phyloP scores from a whole-genome alignment of 257 asterid species.

The Osmanthus fragrans region DNA sequence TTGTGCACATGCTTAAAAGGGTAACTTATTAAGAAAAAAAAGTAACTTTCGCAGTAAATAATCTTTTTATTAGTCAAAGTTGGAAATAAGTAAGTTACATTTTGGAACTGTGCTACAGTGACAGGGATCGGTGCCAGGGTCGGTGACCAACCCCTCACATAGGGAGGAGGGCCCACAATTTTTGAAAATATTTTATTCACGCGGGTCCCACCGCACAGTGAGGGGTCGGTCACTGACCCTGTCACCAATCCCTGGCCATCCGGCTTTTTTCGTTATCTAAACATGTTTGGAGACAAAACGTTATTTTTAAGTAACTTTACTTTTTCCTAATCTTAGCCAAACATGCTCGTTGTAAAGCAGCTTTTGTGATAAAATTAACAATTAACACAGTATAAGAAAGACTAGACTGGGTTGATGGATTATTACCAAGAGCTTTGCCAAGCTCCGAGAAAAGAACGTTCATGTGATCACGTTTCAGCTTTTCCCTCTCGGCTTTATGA shows the following conservation, averaged over 20 bases:
- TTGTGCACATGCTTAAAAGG: not conserved
- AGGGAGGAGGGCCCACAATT: no score
- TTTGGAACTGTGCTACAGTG: no score
- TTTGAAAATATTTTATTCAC: no score
- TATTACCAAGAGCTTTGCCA: conserved; percentile 46
- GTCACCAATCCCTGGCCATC: no score
- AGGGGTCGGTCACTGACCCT: no score
- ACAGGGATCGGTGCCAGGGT: no score
- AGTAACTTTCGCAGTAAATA: no score
- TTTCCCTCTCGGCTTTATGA: conserved; percentile 73
- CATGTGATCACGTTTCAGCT: conserved; percentile 62
- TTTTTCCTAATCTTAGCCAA: not conserved
- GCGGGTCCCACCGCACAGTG: no score
- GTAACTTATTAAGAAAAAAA: no score
- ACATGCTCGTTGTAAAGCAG: not conserved
- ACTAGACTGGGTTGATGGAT: conserved; percentile 11
- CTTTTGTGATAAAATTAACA: not conserved
- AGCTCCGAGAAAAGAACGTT: conserved; percentile 60
- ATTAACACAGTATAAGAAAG: not conserved
- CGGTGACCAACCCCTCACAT: no score
- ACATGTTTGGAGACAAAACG: not conserved
- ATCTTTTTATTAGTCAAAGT: not conserved
- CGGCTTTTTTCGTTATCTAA: no score
- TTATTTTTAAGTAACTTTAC: not conserved
- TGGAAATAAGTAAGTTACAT: not conserved